Percentiles rank a stretch among this genome's conserved stretches.
Evolutionary conservation across 148 eudicot genomes (phyloP).

Genomic region (Drosera capensis): DNA sequence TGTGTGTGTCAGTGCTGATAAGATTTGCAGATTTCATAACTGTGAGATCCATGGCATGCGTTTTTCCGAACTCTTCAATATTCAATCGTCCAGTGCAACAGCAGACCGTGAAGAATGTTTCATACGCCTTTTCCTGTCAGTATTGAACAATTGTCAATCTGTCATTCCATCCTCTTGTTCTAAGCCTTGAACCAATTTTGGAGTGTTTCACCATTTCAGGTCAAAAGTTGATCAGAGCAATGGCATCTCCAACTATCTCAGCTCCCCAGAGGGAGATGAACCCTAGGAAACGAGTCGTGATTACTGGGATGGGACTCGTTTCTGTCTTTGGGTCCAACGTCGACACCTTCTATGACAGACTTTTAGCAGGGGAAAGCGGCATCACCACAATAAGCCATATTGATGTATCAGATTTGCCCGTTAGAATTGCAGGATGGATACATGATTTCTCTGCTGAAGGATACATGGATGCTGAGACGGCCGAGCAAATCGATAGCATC

Average conservation of each 20-base stretch:
- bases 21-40: too few species aligned
- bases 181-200: not conserved
- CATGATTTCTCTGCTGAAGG: constrained; percentile 32
- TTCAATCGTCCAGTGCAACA: not conserved
- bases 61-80: not conserved
- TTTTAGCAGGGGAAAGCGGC: constrained; percentile 31
- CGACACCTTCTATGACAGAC: constrained; percentile 22
- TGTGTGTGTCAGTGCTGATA: too few species aligned
- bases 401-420: constrained; percentile 27
- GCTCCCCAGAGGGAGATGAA: constrained; percentile 34
- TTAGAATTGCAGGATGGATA: constrained; percentile 29
- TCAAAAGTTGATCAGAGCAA: not conserved
- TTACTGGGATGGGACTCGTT: constrained; percentile 37
- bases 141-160: not conserved
- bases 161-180: not conserved
- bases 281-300: constrained; percentile 33
- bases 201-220: not conserved
- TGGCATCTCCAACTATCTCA: constrained; percentile 5
- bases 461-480: constrained; percentile 42
- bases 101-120: not conserved
- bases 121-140: not conserved
- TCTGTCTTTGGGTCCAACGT: constrained; percentile 29
- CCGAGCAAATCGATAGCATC: constrained; percentile 34
- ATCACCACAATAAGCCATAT: constrained; percentile 21
- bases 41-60: not conserved